A percentile compares a stretch with the other conserved stretches of the same genome.
phyloP scores from a whole-genome alignment of 495 filamentous ascomycete genomes.

The Trichoderma orchidacearum region DNA sequence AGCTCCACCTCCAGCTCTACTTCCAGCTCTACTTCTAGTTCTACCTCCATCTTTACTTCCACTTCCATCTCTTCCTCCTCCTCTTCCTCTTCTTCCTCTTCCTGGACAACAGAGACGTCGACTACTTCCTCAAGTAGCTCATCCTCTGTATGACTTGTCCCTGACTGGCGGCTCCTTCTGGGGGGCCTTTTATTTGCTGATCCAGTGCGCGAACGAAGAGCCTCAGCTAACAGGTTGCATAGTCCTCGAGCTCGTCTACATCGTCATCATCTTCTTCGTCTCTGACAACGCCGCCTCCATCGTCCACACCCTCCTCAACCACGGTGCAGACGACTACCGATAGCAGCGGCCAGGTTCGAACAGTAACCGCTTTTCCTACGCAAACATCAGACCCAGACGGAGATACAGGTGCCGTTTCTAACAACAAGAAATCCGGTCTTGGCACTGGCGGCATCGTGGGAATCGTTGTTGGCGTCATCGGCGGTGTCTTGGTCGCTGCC shows the following conservation, averaged over 20 bases:
- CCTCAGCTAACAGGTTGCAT: background rate
- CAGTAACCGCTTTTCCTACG: slow-evolving; percentile 16
- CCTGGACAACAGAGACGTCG: background rate
- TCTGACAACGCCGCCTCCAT: background rate
- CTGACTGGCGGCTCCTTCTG: background rate
- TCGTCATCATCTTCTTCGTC: too few species aligned
- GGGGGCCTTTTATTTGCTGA: background rate
- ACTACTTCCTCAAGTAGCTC: background rate
- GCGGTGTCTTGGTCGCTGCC: slow-evolving; percentile 11
- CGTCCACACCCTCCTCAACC: background rate
- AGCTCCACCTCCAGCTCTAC: background rate
- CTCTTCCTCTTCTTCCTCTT: background rate
- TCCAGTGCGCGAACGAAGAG: background rate
- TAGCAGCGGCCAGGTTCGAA: slow-evolving; percentile 18
- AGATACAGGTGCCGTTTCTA: background rate
- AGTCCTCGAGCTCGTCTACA: background rate
- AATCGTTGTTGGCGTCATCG: slow-evolving; percentile 27
- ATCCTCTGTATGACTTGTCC: background rate
- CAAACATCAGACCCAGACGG: background rate
- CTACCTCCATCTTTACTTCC: background rate
- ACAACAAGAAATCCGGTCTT: slow-evolving; percentile 10
- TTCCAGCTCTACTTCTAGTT: too few species aligned
- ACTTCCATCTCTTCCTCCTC: background rate
- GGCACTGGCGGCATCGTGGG: slow-evolving; percentile 22
- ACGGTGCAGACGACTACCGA: slow-evolving; percentile 22